These are phyloP conservation scores for Penicillium bovifimosum DNA, from an alignment of 495 filamentous ascomycete genomes.

Conservation along the genomic window DNA sequence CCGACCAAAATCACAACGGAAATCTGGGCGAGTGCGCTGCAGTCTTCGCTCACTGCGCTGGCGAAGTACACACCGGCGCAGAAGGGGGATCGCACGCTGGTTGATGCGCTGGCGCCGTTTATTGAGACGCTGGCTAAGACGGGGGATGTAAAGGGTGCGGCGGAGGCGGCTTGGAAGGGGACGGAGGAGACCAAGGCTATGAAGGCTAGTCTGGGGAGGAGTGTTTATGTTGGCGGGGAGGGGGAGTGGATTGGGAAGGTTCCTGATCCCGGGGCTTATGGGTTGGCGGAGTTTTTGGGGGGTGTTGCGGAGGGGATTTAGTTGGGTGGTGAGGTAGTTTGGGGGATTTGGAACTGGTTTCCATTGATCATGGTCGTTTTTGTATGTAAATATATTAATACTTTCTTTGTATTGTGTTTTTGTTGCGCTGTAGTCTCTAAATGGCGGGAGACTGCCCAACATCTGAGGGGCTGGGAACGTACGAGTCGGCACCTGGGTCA, in stretches of 20 bases:
- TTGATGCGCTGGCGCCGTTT: conserved; percentile 89
- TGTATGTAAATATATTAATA: no score
- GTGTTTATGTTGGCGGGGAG: conserved; percentile 88
- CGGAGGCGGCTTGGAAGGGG: conserved; percentile 66
- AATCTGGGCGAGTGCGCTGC: conserved; percentile 71
- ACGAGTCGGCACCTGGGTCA: no score
- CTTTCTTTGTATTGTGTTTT: no score
- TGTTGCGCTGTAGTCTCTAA: no score
- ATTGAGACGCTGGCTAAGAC: conserved; percentile 61
- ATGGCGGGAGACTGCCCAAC: no score
- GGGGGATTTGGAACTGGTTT: no score
- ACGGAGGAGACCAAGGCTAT: conserved; percentile 85
- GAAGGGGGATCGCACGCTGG: conserved; percentile 81
- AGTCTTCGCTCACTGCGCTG: conserved; percentile 63
- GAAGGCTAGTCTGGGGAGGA: conserved; percentile 80
- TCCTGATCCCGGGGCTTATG: conserved; percentile 89
- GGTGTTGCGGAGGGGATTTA: conserved; percentile 59
- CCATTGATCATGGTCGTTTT: no score
- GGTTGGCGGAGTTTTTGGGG: conserved; percentile 71
- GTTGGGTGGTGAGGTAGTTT: neutral
- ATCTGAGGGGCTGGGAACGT: no score
- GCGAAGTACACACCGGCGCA: conserved; percentile 84
- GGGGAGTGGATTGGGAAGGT: conserved; percentile 67
- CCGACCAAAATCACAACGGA: conserved; percentile 44
- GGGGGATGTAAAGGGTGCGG: conserved; percentile 61